Evolutionary conservation across 768 basidiomycete species (phyloP), one percentile per base, ranked within the genome.

Genomic region (Neoboletus magnificus): DNA sequence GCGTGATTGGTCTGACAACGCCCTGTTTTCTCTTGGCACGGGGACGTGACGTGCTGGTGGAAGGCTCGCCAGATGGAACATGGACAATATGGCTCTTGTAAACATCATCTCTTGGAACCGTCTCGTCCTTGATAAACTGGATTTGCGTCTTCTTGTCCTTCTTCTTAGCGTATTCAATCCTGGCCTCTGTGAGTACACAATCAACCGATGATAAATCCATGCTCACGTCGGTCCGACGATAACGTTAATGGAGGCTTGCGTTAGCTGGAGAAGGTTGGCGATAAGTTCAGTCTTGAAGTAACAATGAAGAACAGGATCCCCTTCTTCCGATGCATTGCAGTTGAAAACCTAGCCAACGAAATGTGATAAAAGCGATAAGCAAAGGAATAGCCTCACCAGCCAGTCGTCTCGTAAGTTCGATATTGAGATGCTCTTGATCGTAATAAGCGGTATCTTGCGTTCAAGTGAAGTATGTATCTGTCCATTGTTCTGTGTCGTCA

Each of bases 221-320:
- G 74, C 92, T 63, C 68, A 96, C 94, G 79, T 81, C 18, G 94
- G 88, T 0, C 82, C 82, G 59, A 98, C 83, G 47, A 82, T 69
- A 36, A 98, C 74, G 59, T 76, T 85, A 51, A 93, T 82, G 57
- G 82, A 84, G 1, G 85, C 89, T 63, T 86, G 86, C 0, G 93
- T 94, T 47, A 92, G 73, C 50, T 86, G 87, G 54, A 95, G 75
- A 33, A 99, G 80, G 63, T 88, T 86, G 18, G 92, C 82, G 16
- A 85, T 79, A 50, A 99, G 78, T 68, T 99, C 97, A 0, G 97
- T 98, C 81, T 99, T 99, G 83, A 98, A 95, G 59, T 85, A 79
- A 62, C 91, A 94, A 59, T 84, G 88, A 66, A 99, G 80, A 55
- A 98, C 77, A 0, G 96, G 94, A 67, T 99, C 97, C 30, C 95